phyloP scores from a whole-genome alignment of 208 protist species.

The Trypanosoma cruzi region DNA sequence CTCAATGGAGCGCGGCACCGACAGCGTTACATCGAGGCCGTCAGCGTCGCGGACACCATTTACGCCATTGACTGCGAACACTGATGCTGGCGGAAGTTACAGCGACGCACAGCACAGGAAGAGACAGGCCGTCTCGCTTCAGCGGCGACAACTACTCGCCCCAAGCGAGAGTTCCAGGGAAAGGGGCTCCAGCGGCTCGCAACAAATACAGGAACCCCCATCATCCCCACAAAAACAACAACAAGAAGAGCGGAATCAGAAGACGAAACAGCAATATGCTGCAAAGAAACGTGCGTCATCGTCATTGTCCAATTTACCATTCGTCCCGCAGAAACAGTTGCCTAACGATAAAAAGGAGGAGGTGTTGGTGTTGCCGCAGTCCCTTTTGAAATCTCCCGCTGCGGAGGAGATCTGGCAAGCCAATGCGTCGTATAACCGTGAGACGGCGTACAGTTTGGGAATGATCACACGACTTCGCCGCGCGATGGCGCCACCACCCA shows the following conservation, averaged over 20 bases:
- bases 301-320: neutral
- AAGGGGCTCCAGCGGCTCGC: neutral
- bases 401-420: neutral
- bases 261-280: neutral
- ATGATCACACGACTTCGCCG: slow-evolving; percentile 58
- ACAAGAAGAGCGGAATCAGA: neutral
- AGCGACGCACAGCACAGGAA: slow-evolving; percentile 14
- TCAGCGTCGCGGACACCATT: neutral
- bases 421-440: neutral
- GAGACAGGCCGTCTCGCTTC: slow-evolving; percentile 3
- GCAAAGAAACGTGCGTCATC: neutral
- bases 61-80: neutral
- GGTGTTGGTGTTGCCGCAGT: neutral
- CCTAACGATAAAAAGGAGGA: neutral
- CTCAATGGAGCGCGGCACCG: neutral
- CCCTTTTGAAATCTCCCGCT: neutral
- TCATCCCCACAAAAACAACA: neutral
- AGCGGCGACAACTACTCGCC: neutral
- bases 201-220: neutral
- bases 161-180: neutral
- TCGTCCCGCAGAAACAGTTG: neutral
- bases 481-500: slow-evolving; percentile 63
- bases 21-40: neutral
- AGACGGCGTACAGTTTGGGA: slow-evolving; percentile 17
- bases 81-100: neutral